Evolutionary conservation across 169 alveolate genomes (phyloP), one percentile per base, ranked within the genome.

Genomic region (Plasmodium malariae): DNA sequence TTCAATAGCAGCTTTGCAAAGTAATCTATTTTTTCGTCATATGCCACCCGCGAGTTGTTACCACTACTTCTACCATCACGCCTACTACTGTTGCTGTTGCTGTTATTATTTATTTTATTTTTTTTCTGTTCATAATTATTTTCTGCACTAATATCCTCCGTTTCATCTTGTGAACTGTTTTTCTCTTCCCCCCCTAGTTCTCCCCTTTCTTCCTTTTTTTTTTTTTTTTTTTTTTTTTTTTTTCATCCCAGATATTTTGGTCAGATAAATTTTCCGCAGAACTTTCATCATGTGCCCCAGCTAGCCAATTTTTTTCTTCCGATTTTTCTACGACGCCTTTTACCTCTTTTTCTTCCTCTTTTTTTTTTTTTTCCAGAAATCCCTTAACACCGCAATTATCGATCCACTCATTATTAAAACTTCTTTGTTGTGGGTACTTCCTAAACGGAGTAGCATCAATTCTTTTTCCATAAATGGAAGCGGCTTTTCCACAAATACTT

Each of bases 401-500:
- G 9, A 94, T 88, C 97, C 97, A 94, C 34, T 88, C 76, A 68
- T 93, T 93, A 17, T 93, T 92, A 6, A 93, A 85, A 12, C 87
- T 72, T 72, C 67, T 72, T 60, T 95, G 97, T 54, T 89, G 86
- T 14, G 94, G 90, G 88, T 95, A 96, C 54, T 88, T 92, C 45
- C 97, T 94, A 91, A 97, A 97, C 54, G 98, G 96, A 48, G 98
- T 97, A 65, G 98, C 98, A 73, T 96, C 98, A 90, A 96, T 98
- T 87, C 96, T 95, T 54, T 98, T 97, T 17, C 99, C 99, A 51
- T 96, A 95, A 11, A 98, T 87, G 34, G 99, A 98, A 4, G 99
- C 99, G 14, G 98, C 96, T 92, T 99, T 99, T 28, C 99, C 99
- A 17, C 99, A 99, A 97, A 99, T 96, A 85, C 99, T 95, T 92